Percentiles rank a stretch among this genome's conserved stretches.
Conservation (phyloP, 805 yeast species). For the Saturnispora halmiae region DNA sequence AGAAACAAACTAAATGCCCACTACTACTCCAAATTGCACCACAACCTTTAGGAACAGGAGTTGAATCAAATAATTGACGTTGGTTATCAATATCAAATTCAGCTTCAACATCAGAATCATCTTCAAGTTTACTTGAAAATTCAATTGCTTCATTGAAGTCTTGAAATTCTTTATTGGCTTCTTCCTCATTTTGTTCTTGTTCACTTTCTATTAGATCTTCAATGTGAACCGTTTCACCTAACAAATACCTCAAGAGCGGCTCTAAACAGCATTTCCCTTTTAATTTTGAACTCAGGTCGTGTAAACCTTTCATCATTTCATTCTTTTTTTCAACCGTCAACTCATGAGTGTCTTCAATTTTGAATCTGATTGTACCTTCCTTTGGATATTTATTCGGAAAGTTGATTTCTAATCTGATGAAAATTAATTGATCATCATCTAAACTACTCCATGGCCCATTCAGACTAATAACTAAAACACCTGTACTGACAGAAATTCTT, state of each 20-base stretch:
- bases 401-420: constrained; percentile 57
- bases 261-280: constrained; percentile 67
- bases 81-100: constrained; percentile 22
- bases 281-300: constrained; percentile 47
- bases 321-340: constrained; percentile 39
- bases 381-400: constrained; percentile 72
- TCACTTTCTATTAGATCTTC: constrained; percentile 1
- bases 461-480: constrained; percentile 65
- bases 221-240: constrained; percentile 50
- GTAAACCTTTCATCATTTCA: constrained; percentile 43
- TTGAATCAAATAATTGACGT: constrained; percentile 50
- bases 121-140: background rate
- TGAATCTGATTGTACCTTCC: constrained; percentile 42
- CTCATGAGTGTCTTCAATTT: constrained; percentile 74
- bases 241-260: constrained; percentile 60
- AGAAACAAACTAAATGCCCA: constrained; percentile 77
- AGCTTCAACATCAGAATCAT: constrained; percentile 14
- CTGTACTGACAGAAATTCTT: constrained; percentile 79
- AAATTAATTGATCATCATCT: constrained; percentile 38
- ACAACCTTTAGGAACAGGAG: constrained; percentile 89
- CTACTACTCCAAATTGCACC: constrained; percentile 82
- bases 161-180: background rate
- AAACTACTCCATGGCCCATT: constrained; percentile 63
- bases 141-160: too few species aligned
- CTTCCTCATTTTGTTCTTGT: background rate